Base-by-base conservation (phyloP, 768 basidiomycete species). In the button mushroom (Agaricus bisporus) region DNA sequence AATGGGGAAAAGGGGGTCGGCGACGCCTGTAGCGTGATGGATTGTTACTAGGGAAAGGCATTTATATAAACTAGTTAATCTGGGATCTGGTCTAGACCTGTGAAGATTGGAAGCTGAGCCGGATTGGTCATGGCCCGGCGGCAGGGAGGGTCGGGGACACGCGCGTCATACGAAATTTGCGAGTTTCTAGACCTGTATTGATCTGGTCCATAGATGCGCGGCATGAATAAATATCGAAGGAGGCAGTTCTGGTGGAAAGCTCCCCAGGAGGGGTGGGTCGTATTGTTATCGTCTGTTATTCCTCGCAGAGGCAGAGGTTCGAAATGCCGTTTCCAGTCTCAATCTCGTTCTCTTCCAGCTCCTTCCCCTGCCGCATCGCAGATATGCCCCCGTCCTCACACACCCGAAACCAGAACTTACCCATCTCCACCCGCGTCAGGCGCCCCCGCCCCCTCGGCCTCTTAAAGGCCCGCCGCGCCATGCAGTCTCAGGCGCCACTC, bases 1-100 rank as follows among this genome's bases (percentile, higher is more conserved):
- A 92, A 66, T 98, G 95, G 95, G 93, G 95, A 25, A 88, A 85
- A 61, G 89, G 88, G 25, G 82, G 83, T 18, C 74, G 79, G 54
- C 75, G 85, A n/a, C 78, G 79, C 15, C 83, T 83, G 80, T 85
- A 39, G 44, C 41, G 37, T 32, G 32, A 32, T 32, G 32, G 11
- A 7, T 7, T 32, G 52, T 50, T 48, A 54, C 45, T n/a, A 55
- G 57, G 54, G 42, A 43, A 10, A 2, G 11, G 8, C 32, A 32
- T 32, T 8, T 48, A 54, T 54, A 32, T 53, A 53, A 47, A 47
- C 39, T 48, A 48, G 46, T 11, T 3, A 20, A 54, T 54, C 53
- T 54, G 25, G 53, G 47, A 54, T 54, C 53, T 54, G 53, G 53
- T 54, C 53, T 54, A 54, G 53, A 47, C 53, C 41, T 54, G 37